Evolutionary conservation across 2,329 filamentous ascomycete species (phyloP).

Genomic region (Exophiala xenobiotica): DNA sequence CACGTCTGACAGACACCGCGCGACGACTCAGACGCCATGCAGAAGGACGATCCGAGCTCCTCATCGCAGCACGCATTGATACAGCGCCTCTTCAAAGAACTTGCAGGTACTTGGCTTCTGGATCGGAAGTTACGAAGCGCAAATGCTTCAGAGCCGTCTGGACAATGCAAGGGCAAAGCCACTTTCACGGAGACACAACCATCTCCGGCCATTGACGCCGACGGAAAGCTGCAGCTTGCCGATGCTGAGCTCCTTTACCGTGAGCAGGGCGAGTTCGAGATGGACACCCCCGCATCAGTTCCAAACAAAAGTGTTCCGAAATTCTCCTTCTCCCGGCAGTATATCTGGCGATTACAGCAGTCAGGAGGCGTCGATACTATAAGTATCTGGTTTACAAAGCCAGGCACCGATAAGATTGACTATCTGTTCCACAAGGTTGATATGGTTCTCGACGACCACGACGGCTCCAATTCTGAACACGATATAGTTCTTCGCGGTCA

Average conservation of each 20-base stretch:
- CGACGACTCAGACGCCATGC: too few species aligned
- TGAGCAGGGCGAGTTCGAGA: constrained; percentile 42
- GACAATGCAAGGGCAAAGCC: constrained; percentile 42
- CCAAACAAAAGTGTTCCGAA: constrained; percentile 32
- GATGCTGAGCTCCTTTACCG: constrained; percentile 39
- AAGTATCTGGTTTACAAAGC: constrained; percentile 48
- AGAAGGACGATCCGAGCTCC: not conserved
- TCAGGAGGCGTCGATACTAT: constrained; percentile 30
- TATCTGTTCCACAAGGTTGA: constrained; percentile 47
- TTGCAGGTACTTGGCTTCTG: constrained; percentile 37
- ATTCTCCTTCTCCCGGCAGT: constrained; percentile 39
- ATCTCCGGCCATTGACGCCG: constrained; percentile 25
- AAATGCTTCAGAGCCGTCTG: constrained; percentile 43
- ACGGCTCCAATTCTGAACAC: constrained; percentile 19
- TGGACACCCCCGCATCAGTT: constrained; percentile 35
- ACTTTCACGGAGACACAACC: constrained; percentile 36
- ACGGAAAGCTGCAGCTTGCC: constrained; percentile 31
- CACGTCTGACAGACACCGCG: too few species aligned
- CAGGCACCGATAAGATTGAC: constrained; percentile 38
- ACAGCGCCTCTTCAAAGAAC: constrained; percentile 20
- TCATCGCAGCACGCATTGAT: constrained; percentile 11
- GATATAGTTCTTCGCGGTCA: constrained; percentile 36
- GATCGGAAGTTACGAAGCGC: constrained; percentile 42
- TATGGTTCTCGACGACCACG: constrained; percentile 15
- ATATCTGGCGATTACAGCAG: constrained; percentile 43